These are phyloP conservation scores for Hemerocallis citrina DNA, from an alignment of 106 monocot species.

Conservation along the genomic window DNA sequence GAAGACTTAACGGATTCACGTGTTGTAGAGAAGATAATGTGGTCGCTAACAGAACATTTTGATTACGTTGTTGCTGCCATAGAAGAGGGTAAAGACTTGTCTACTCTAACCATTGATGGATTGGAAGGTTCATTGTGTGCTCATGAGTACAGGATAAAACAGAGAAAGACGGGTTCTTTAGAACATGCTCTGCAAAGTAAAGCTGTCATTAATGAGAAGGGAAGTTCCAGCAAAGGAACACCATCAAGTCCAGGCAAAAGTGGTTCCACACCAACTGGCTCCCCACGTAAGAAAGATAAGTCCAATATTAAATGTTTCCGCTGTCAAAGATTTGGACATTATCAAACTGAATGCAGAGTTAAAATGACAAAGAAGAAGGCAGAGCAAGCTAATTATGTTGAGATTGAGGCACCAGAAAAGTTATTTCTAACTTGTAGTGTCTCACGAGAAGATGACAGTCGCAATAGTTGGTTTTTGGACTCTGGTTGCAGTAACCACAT, in stretches of 20 bases:
- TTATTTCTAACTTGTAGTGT: background rate
- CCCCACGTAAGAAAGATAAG: background rate
- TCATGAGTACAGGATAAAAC: background rate
- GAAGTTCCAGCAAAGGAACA: background rate
- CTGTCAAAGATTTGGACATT: constrained; percentile 2
- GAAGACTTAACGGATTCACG: too few species aligned
- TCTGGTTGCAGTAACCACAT: too few species aligned
- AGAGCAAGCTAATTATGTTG: background rate
- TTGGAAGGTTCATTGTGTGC: background rate
- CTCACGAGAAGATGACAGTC: background rate
- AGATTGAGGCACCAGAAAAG: background rate
- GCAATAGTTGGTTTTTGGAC: background rate
- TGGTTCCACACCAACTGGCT: too few species aligned
- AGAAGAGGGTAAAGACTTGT: background rate
- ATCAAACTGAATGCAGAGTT: background rate
- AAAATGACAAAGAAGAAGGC: background rate
- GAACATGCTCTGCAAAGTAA: constrained; percentile 2
- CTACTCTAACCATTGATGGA: background rate
- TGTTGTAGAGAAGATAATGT: constrained; percentile 4
- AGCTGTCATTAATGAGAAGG: background rate
- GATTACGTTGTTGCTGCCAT: constrained; percentile 1
- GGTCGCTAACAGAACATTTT: background rate
- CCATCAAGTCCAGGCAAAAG: background rate
- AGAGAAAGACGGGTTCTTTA: background rate
- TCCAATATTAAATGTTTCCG: background rate